Base-by-base conservation (phyloP, 345 rosid species). In the Murraya paniculata region DNA sequence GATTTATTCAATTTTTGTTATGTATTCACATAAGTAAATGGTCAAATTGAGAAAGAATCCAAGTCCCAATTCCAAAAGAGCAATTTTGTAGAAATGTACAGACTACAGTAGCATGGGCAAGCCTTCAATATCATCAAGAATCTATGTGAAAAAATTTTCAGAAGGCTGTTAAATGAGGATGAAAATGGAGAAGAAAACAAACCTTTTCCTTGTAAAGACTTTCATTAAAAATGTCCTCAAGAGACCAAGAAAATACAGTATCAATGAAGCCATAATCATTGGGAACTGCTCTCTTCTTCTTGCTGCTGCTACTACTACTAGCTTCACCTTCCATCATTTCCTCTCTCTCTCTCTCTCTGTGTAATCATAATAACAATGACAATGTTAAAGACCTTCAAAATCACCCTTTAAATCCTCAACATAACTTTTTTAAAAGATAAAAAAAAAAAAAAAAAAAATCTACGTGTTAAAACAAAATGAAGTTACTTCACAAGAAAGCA, bases 211-310 rank as follows among this genome's bases (percentile, higher is more conserved):
- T 50, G 22, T 16, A 18, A 0, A 50, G 56, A 50, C 18, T 50
- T 50, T 50, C 56, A 50, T 50, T 50, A 18, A 5, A 50, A 50
- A 50, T 50, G 56, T 50, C 56, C 56, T 50, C 56, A 18, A 50
- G 56, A 50, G 56, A 50, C 56, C 56, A 50, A 50, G 56, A 50
- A 50, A 50, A 50, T 50, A 50, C 56, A 50, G 56, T 18, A 50
- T 57, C 60, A 19, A 21, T 57, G 25, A 57, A 57, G n/a, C 60
- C 60, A 57, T 22, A 1, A 21, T 57, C 60, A 21, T 19, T 22
- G 60, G 60, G 60, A 57, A 6, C 24, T 73, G 70, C 77, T 74
- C 78, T 68, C 77, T 67, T n/a, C 82, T 88, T 3, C 50, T 14
- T 3, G 0, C 16, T 45, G 3, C 16, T 3, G 83, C 91, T 68